A percentile compares a stretch with the other conserved stretches of the same genome.
Conservation (phyloP, 2,329 filamentous ascomycete species). For the Grosmannia clavigera region DNA sequence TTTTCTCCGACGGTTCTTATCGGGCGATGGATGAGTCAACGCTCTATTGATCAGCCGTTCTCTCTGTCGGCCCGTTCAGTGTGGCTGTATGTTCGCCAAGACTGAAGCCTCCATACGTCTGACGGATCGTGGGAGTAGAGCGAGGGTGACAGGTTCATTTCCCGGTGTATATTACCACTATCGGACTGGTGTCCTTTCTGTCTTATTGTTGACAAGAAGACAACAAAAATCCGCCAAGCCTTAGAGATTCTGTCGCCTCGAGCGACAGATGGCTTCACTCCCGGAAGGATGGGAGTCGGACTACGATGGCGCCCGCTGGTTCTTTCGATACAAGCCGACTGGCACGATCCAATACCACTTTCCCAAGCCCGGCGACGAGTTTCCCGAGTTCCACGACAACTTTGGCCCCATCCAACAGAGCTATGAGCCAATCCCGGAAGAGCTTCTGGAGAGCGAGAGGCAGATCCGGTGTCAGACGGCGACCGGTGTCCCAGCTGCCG, state of each 20-base stretch:
- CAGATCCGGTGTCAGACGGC: constrained; percentile 24
- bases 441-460: constrained; percentile 38
- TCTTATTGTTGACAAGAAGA: background rate
- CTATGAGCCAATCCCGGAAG: constrained; percentile 34
- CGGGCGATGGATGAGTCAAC: background rate
- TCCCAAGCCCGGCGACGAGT: constrained; percentile 45
- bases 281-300: constrained; percentile 44
- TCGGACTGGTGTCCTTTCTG: background rate
- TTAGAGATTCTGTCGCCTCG: background rate
- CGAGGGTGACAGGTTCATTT: background rate
- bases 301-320: constrained; percentile 45
- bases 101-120: background rate
- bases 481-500: background rate
- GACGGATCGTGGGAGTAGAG: background rate
- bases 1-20: background rate
- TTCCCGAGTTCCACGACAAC: constrained; percentile 35
- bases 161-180: background rate
- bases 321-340: constrained; percentile 43
- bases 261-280: constrained; percentile 26
- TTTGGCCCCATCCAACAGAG: constrained; percentile 17
- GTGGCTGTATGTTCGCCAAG: background rate
- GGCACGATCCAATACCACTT: constrained; percentile 44
- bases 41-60: background rate
- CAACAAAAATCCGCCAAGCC: background rate
- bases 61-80: background rate